These are phyloP conservation scores for Trifolium pratense DNA, from an alignment of 306 rosid genomes.

Conservation along the genomic window DNA sequence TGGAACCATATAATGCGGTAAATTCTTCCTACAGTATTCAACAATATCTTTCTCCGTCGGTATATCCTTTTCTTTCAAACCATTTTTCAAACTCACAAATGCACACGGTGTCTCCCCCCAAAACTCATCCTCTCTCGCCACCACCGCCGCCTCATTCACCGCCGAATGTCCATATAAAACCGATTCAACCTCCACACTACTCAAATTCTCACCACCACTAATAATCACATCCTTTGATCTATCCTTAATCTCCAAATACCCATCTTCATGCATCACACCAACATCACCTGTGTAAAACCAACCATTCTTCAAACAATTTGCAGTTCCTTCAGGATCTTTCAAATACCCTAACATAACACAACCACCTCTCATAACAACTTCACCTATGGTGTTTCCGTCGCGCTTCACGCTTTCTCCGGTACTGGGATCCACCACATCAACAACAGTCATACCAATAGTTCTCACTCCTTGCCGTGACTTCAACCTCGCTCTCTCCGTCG, in stretches of 20 bases:
- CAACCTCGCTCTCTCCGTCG: conserved; percentile 62
- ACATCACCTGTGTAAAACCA: conserved; percentile 83
- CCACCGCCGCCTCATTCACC: conserved; percentile 77
- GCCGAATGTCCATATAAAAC: conserved; percentile 58
- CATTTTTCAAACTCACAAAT: conserved; percentile 59
- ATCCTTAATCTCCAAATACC: conserved; percentile 74
- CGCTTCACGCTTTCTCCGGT: conserved; percentile 49
- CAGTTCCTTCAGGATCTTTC: conserved; percentile 56
- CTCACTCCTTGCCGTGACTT: conserved; percentile 81
- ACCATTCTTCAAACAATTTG: conserved; percentile 49
- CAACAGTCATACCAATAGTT: conserved; percentile 46
- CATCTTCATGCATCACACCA: conserved; percentile 73
- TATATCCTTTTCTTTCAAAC: conserved; percentile 27
- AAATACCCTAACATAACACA: conserved; percentile 68
- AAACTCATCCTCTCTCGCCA: conserved; percentile 64
- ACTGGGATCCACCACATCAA: conserved; percentile 59
- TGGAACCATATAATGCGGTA: conserved; percentile 71
- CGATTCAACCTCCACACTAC: conserved; percentile 81
- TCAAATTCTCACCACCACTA: conserved; percentile 80
- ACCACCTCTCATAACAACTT: conserved; percentile 60
- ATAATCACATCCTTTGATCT: conserved; percentile 77
- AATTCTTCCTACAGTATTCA: conserved; percentile 55
- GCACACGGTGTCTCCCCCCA: conserved; percentile 95
- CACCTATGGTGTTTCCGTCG: conserved; percentile 58
- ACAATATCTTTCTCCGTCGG: conserved; percentile 60